A percentile compares a stretch with the other conserved stretches of the same genome.
phyloP scores from a whole-genome alignment of 306 rosid genomes.

The Vigna nakashimae region DNA sequence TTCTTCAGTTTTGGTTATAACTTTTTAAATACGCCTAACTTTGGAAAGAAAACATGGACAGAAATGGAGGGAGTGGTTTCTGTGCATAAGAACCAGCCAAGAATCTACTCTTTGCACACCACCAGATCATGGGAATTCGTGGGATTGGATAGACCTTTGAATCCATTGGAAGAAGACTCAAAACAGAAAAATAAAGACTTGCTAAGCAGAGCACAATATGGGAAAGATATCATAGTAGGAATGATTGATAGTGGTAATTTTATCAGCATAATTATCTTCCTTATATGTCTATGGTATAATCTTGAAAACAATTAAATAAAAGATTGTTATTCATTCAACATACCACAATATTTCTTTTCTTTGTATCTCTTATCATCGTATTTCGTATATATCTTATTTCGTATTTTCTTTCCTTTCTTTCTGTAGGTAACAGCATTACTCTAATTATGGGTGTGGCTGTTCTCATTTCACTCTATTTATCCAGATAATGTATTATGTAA shows the following conservation, averaged over 20 bases:
- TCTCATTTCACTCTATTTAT: background rate
- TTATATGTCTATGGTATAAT: background rate
- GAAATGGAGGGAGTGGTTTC: slow-evolving; percentile 64
- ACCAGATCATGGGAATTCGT: slow-evolving; percentile 71
- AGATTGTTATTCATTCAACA: background rate
- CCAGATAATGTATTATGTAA: background rate
- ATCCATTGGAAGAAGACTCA: background rate
- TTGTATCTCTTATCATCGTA: background rate
- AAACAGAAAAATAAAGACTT: slow-evolving; percentile 48
- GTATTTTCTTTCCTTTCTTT: background rate
- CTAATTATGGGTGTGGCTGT: slow-evolving; percentile 20
- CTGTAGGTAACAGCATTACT: background rate
- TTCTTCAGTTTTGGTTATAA: background rate
- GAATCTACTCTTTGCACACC: slow-evolving; percentile 57
- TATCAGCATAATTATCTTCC: background rate
- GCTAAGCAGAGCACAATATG: slow-evolving; percentile 62
- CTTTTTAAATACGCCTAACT: background rate
- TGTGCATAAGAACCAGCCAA: slow-evolving; percentile 49
- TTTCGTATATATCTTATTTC: background rate
- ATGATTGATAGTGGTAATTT: slow-evolving; percentile 70
- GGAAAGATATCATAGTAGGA: slow-evolving; percentile 72
- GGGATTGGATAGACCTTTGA: slow-evolving; percentile 51
- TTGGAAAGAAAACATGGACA: slow-evolving; percentile 38
- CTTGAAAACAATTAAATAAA: background rate
- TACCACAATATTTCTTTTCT: background rate